These are phyloP conservation scores for Nakazawaea holstii DNA, from an alignment of 805 yeast genomes.

Conservation along the genomic window DNA sequence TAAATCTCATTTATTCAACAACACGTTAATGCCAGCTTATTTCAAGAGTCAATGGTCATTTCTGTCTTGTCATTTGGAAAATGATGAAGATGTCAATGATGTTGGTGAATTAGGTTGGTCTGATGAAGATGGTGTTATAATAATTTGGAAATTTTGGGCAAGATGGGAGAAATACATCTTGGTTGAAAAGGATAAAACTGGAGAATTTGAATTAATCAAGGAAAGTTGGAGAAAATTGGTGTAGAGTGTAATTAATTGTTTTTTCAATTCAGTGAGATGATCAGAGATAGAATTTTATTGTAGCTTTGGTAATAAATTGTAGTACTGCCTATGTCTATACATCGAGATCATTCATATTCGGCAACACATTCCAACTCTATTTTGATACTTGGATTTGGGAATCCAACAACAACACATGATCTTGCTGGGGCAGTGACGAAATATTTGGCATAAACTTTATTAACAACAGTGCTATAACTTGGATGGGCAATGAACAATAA, in stretches of 20 bases:
- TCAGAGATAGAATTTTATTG: no score
- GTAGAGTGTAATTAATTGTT: background rate
- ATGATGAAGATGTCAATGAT: slow-evolving; percentile 19
- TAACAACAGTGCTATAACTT: slow-evolving; percentile 35
- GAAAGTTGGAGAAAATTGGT: slow-evolving; percentile 62
- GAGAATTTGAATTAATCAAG: slow-evolving; percentile 53
- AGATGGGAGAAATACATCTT: slow-evolving; percentile 87
- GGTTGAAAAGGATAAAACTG: slow-evolving; percentile 35
- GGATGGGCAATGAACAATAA: slow-evolving; percentile 41
- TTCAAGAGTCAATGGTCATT: slow-evolving; percentile 87
- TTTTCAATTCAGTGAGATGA: no score
- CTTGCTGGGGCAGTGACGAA: slow-evolving; percentile 48
- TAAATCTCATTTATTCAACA: slow-evolving; percentile 62
- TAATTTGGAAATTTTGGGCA: slow-evolving; percentile 68
- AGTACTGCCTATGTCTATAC: no score
- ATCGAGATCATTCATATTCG: slow-evolving; percentile 17
- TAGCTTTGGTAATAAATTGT: no score
- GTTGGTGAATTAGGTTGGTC: slow-evolving; percentile 67
- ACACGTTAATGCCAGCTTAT: slow-evolving; percentile 60
- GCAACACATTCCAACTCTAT: slow-evolving; percentile 51
- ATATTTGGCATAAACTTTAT: slow-evolving; percentile 38
- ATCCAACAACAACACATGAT: slow-evolving; percentile 44
- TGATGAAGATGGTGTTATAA: slow-evolving; percentile 63
- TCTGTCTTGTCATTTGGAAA: slow-evolving; percentile 52
- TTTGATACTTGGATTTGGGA: slow-evolving; percentile 43